Evolutionary conservation across 192 early-diverging fungal genomes (phyloP), one percentile per base, ranked within the genome.

Genomic region (Radiomyces spectabilis): DNA sequence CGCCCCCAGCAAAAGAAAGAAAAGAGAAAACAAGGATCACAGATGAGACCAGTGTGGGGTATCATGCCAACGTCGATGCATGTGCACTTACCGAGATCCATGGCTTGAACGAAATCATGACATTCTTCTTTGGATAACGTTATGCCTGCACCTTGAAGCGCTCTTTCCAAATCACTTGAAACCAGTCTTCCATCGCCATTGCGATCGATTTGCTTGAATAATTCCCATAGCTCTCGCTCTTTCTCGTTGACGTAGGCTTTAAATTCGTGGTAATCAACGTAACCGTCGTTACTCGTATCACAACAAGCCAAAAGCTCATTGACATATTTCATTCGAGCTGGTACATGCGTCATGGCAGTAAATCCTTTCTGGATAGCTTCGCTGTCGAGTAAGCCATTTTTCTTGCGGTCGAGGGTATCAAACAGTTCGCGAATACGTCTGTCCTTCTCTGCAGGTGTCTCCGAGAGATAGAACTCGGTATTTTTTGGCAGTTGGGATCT

Each of bases 201-300:
- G 26, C 67, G 64, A 40, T 86, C 84, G 18, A 84, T 76, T 57
- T 76, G 61, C 35, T 72, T 27, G 60, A 88, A 88, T 9, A 88
- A 60, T 35, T 77, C 59, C 72, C 68, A 74, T 10, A 88, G 65
- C 38, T 83, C 74, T 43, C 66, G 55, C 55, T 86, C 85, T 51
- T 86, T 86, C 42, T 77, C 69, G 2, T 68, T 59, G 2, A 86
- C 75, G 66, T 83, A 87, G 24, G 68, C 45, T 27, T 74, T 59
- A 44, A 81, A 81, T 40, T 79, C 76, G 8, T 73, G 55, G 61
- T 68, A 74, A 30, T 61, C 66, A 15, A 81, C 61, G 1, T 57
- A 39, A 2, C 69, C 72, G 31, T 68, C 69, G n/a, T 57, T 19
- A 1, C 53, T 49, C 6, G 60, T 62, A 33, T 71, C 69, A 44